phyloP scores from a whole-genome alignment of 306 rosid genomes.

The Trifolium pratense region DNA sequence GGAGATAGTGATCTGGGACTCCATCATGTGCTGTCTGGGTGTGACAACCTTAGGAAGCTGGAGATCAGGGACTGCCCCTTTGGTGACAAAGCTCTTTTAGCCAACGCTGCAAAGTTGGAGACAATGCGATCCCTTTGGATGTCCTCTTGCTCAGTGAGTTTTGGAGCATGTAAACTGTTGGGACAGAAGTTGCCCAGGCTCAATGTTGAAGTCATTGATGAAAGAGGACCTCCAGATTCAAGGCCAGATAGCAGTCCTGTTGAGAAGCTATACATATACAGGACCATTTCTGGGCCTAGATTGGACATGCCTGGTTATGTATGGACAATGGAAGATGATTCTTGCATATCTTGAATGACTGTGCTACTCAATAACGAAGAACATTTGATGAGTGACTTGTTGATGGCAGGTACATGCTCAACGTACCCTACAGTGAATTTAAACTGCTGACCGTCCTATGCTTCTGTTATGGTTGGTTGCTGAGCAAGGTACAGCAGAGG shows the following conservation, averaged over 20 bases:
- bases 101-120: conserved; percentile 99
- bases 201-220: conserved; percentile 94
- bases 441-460: conserved; percentile 48
- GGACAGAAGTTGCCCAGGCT: conserved; percentile 89
- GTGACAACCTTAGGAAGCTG: conserved; percentile 92
- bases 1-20: conserved; percentile 95
- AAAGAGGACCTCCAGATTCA: conserved; percentile 82
- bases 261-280: conserved; percentile 86
- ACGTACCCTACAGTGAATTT: conserved; percentile 35
- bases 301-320: conserved; percentile 83
- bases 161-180: conserved; percentile 90
- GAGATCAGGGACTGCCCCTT: conserved; percentile 99
- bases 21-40: conserved; percentile 87
- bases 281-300: conserved; percentile 85
- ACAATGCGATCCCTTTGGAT: conserved; percentile 99
- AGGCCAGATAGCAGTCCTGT: conserved; percentile 80
- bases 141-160: conserved; percentile 97
- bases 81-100: conserved; percentile 97
- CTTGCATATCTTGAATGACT: conserved; percentile 60
- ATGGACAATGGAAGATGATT: conserved; percentile 76
- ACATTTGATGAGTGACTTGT: conserved; percentile 34
- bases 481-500: conserved; percentile 51
- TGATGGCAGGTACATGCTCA: conserved; percentile 60
- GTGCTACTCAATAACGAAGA: conserved; percentile 5
- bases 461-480: conserved; percentile 59